These are phyloP conservation scores for Candolleomyces aberdarensis DNA, from an alignment of 768 basidiomycete species.

Conservation along the genomic window DNA sequence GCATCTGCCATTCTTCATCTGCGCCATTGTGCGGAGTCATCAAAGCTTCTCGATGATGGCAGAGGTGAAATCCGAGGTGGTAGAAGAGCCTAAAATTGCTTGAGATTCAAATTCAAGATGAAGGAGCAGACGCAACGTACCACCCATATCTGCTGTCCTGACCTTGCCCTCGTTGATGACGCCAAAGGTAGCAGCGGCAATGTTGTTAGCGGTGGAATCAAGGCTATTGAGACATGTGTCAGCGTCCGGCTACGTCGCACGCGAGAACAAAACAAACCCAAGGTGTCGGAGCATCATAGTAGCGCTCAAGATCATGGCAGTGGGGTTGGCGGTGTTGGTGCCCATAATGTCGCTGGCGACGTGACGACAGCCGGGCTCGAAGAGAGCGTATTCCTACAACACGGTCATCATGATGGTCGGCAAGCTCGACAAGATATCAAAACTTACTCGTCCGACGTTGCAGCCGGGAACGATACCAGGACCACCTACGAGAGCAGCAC, in stretches of 20 bases:
- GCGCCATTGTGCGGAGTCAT: constrained; percentile 1
- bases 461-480: constrained; percentile 98
- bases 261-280: constrained; percentile 54
- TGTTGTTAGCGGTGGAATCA: constrained; percentile 89
- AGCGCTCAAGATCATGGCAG: constrained; percentile 95
- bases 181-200: constrained; percentile 88
- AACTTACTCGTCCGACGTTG: constrained; percentile 85
- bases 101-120: constrained; percentile 6
- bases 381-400: constrained; percentile 87
- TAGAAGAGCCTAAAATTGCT: constrained; percentile 61
- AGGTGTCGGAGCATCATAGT: constrained; percentile 98
- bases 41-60: constrained; percentile 84
- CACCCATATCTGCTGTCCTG: constrained; percentile 93
- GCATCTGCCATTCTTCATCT: constrained; percentile 1
- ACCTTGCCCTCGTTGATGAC: constrained; percentile 88
- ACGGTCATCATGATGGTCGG: constrained; percentile 12
- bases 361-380: constrained; percentile 97
- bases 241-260: background rate
- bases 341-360: constrained; percentile 96
- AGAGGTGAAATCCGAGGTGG: constrained; percentile 92
- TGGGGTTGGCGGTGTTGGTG: constrained; percentile 93
- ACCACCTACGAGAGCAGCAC: constrained; percentile 96
- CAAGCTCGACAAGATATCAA: background rate
- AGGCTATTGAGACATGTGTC: constrained; percentile 47
- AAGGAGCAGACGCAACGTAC: constrained; percentile 41